Percentiles rank a stretch among this genome's conserved stretches.
Evolutionary conservation across 495 filamentous ascomycete species (phyloP).

Genomic region (Neurospora sp.): DNA sequence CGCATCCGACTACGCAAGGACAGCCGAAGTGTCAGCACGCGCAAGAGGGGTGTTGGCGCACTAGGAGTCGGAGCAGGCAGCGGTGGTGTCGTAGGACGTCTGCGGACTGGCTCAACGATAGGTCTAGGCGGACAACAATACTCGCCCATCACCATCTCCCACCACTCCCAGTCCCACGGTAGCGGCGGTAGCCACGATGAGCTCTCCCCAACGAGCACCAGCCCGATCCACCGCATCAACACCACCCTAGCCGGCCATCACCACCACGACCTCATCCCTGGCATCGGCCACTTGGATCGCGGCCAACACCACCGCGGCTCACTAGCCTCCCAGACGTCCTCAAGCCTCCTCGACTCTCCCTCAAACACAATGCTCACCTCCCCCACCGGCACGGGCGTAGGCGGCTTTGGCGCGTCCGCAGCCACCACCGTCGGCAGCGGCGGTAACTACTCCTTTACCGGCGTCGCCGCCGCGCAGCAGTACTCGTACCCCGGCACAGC

Average conservation of each 20-base stretch:
- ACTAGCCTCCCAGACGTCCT: background rate
- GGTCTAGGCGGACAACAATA: background rate
- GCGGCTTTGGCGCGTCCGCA: background rate
- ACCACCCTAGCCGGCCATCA: background rate
- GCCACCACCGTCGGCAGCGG: background rate
- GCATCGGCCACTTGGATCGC: background rate
- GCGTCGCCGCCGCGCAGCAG: background rate
- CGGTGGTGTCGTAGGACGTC: background rate
- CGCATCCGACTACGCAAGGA: constrained; percentile 85
- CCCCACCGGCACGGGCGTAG: background rate
- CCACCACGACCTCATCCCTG: background rate
- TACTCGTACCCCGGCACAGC: background rate
- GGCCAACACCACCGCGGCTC: background rate
- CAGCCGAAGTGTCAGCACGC: constrained; percentile 33
- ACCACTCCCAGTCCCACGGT: background rate
- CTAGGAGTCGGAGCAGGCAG: background rate
- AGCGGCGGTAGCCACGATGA: background rate
- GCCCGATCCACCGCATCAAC: background rate
- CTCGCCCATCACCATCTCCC: background rate
- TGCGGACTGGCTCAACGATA: background rate
- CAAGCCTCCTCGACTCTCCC: background rate
- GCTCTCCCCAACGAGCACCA: background rate
- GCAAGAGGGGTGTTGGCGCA: constrained; percentile 27
- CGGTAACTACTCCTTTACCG: background rate
- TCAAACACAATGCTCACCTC: background rate